These are phyloP conservation scores for Colletotrichum graminicola DNA, from an alignment of 2,329 filamentous ascomycete species.

Conservation along the genomic window DNA sequence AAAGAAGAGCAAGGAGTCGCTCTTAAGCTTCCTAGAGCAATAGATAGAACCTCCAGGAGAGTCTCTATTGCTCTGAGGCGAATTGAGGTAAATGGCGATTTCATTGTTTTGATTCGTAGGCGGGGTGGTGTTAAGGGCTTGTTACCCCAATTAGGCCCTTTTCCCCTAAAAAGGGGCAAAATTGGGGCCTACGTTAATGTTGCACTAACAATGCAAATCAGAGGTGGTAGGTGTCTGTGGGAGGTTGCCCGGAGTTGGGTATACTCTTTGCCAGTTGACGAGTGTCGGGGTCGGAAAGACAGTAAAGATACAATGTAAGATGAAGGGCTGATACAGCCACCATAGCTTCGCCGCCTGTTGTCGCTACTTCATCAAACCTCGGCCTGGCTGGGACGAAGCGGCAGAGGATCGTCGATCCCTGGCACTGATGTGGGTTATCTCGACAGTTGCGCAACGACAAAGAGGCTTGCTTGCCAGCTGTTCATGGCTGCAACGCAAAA, in stretches of 20 bases:
- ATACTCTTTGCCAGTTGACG: background rate
- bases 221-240: too few species aligned
- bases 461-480: background rate
- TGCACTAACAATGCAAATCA: too few species aligned
- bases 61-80: too few species aligned
- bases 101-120: too few species aligned
- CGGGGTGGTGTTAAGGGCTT: too few species aligned
- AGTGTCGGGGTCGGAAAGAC: background rate
- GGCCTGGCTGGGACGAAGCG: background rate
- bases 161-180: too few species aligned
- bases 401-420: background rate
- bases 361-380: background rate
- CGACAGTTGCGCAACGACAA: background rate
- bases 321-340: constrained; percentile 6
- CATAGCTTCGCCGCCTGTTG: constrained; percentile 16
- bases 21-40: too few species aligned
- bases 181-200: too few species aligned
- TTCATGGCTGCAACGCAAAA: background rate
- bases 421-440: background rate
- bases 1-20: too few species aligned
- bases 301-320: background rate
- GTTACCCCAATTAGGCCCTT: too few species aligned
- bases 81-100: too few species aligned
- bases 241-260: constrained; percentile 18
- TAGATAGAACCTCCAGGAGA: too few species aligned